phyloP scores from a whole-genome alignment of 2,329 filamentous ascomycete genomes.

The Penicillium sp. region DNA sequence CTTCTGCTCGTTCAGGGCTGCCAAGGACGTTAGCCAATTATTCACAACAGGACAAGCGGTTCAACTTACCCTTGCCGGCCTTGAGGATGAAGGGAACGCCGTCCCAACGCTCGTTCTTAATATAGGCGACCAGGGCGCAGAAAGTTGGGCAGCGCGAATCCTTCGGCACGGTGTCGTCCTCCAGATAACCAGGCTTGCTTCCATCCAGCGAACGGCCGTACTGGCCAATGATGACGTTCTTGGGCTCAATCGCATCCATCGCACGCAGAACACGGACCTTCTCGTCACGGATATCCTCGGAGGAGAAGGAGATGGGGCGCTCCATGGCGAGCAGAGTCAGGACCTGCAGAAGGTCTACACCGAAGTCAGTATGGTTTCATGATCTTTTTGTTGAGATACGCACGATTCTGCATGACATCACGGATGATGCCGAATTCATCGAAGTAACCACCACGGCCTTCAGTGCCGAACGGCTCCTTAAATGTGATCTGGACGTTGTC shows the following conservation, averaged over 20 bases:
- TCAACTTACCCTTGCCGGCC: slow-evolving; percentile 72
- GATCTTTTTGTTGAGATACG: slow-evolving; percentile 26
- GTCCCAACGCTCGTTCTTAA: slow-evolving; percentile 99
- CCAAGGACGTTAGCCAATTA: slow-evolving; percentile 17
- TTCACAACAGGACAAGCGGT: neutral
- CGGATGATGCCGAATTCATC: slow-evolving; percentile 99
- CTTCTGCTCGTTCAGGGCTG: slow-evolving; percentile 96
- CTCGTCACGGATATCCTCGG: slow-evolving; percentile 97
- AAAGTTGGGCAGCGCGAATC: slow-evolving; percentile 97
- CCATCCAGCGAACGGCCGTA: slow-evolving; percentile 96
- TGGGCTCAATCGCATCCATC: slow-evolving; percentile 93
- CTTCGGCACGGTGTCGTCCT: slow-evolving; percentile 96
- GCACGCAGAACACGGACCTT: slow-evolving; percentile 92
- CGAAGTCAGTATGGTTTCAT: slow-evolving; percentile 18
- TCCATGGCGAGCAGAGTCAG: slow-evolving; percentile 97
- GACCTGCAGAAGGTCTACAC: slow-evolving; percentile 79
- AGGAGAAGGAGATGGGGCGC: slow-evolving; percentile 94
- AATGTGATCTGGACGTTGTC: slow-evolving; percentile 99
- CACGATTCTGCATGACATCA: slow-evolving; percentile 98
- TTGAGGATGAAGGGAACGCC: slow-evolving; percentile 99
- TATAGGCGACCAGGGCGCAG: slow-evolving; percentile 94
- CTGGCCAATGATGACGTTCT: slow-evolving; percentile 99
- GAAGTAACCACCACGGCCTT: slow-evolving; percentile 97
- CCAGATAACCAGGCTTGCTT: slow-evolving; percentile 95
- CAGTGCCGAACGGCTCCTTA: slow-evolving; percentile 98